A percentile compares a stretch with the other conserved stretches of the same genome.
Conservation (phyloP, 192 early-diverging fungal genomes). For the Rhizophagus clarus region DNA sequence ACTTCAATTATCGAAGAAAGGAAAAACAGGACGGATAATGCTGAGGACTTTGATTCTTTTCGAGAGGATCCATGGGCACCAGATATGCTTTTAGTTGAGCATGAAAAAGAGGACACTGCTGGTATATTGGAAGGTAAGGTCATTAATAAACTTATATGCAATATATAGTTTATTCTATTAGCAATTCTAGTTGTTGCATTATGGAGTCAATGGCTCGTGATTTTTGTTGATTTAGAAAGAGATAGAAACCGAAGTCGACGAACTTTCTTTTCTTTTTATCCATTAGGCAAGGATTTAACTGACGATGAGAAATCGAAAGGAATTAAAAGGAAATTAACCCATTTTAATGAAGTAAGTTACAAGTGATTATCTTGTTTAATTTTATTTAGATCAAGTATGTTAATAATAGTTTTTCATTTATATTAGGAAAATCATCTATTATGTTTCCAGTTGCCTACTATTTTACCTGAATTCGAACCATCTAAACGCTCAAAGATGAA, state of each 20-base stretch:
- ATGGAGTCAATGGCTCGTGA: conserved; percentile 13
- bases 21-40: not conserved
- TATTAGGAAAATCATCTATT: conserved; percentile 17
- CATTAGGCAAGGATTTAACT: not conserved
- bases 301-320: not conserved
- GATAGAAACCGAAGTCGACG: conserved; percentile 21
- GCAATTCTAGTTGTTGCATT: conserved; percentile 3
- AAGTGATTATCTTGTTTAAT: not conserved
- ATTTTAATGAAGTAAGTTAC: not conserved
- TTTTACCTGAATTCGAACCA: conserved; percentile 16
- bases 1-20: conserved; percentile 12
- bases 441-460: conserved; percentile 10
- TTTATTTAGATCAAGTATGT: not conserved
- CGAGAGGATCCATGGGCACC: conserved; percentile 26
- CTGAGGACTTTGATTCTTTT: conserved; percentile 10
- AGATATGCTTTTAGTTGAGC: not conserved
- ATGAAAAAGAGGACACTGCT: conserved; percentile 14
- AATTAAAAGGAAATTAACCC: not conserved
- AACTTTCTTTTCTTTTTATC: conserved; percentile 26
- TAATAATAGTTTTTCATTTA: not conserved
- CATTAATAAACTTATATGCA: not conserved
- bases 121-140: not conserved
- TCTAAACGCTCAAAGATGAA: not conserved
- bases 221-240: conserved; percentile 24
- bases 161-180: conserved; percentile 9